These are phyloP conservation scores for Salix udensis DNA, from an alignment of 345 rosid genomes.

Conservation along the genomic window DNA sequence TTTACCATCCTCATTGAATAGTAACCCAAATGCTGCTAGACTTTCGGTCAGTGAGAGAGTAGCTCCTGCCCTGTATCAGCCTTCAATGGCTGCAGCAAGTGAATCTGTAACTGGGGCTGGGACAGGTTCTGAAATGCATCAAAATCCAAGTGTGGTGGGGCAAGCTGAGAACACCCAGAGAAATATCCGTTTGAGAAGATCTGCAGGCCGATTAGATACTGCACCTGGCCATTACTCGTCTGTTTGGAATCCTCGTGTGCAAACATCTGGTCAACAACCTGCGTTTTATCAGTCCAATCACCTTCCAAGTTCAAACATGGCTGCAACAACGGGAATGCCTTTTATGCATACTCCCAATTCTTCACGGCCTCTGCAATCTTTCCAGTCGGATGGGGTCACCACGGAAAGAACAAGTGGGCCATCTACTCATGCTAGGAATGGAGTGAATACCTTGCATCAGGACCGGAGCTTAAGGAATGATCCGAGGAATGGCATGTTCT, in stretches of 20 bases:
- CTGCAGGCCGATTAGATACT: background rate
- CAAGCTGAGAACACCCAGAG: conserved; percentile 8
- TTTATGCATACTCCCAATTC: background rate
- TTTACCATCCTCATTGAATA: background rate
- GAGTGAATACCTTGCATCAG: background rate
- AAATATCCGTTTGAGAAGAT: conserved; percentile 21
- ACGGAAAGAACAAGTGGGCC: background rate
- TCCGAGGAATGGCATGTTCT: background rate
- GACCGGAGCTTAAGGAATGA: background rate
- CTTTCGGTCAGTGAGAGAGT: background rate
- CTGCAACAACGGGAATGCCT: background rate
- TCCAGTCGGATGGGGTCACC: conserved; percentile 1
- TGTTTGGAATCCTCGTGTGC: background rate
- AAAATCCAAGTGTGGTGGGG: background rate
- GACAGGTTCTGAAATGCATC: background rate
- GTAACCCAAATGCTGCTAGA: background rate
- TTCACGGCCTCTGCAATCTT: background rate
- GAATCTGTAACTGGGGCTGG: background rate
- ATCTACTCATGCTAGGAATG: background rate
- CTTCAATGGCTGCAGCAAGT: background rate
- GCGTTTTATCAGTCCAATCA: background rate
- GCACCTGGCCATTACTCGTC: background rate
- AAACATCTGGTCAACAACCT: conserved; percentile 1
- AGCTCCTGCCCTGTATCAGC: background rate
- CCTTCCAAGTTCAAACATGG: background rate